Evolutionary conservation across 352 stramenopile genomes (phyloP), one percentile per base, ranked within the genome.

Genomic region (Phytophthora pluvialis): DNA sequence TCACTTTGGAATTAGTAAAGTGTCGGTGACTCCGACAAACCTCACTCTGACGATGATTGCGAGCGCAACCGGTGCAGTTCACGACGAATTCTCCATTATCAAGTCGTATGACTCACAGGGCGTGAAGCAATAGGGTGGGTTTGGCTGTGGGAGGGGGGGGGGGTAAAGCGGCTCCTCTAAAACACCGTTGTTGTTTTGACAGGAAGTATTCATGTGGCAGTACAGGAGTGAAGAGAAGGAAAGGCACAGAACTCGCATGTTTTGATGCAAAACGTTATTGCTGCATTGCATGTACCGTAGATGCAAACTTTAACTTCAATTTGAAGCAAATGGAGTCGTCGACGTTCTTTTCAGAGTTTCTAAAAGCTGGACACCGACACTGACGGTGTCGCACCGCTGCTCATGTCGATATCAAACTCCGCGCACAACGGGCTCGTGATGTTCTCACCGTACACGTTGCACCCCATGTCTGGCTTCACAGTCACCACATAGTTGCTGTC

Each of bases 391-490:
- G 56, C 57, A n/a, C 65, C 43, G 39, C 33, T 64, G 53, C 26
- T 64, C n/a, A 36, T 72, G 43, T 73, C 43, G 13, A 83, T 49
- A 5, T 59, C 71, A 51, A 90, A 87, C 39, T 56, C 61, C 3
- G 72, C 70, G 42, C 77, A 87, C 6, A 88, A 50, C 9, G 71
- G 68, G 28, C 85, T 73, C 10, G 50, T 71, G 16, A 64, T 58
- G 36, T 72, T 67, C 11, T 82, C 67, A 10, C 40, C 35, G 77
- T 91, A 83, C 31, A 88, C 78, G 11, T 86, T 48, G 67, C 88
- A 96, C 65, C 88, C 83, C 36, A 69, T 83, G 11, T 91, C 70
- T 8, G 84, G 78, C 18, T 86, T 88, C 36, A 92, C 59, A 0
- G 79, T 77, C 44, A 94, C 67, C 12, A 88, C 61, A 57, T 89